Percentiles rank a stretch among this genome's conserved stretches.
Conservation (phyloP, 495 filamentous ascomycete species). For the Hamigera avellanea region DNA sequence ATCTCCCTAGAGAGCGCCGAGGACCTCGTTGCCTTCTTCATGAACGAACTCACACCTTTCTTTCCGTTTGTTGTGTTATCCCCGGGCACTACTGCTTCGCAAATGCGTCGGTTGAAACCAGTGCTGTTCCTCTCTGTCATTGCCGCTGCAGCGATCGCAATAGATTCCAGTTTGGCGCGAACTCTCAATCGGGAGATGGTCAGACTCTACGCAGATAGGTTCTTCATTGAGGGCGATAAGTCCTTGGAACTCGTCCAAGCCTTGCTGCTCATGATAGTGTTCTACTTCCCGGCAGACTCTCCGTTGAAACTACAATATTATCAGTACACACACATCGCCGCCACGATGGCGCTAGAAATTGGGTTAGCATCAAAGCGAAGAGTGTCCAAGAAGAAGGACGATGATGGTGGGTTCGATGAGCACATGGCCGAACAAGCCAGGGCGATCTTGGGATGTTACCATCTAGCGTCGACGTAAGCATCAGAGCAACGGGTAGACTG, state of each 20-base stretch:
- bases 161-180: constrained; percentile 29
- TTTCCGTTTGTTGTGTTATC: constrained; percentile 33
- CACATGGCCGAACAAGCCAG: constrained; percentile 30
- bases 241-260: constrained; percentile 42
- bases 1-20: constrained; percentile 32
- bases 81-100: constrained; percentile 21
- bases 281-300: constrained; percentile 37
- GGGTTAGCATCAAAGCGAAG: constrained; percentile 29
- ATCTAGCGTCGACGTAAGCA: constrained; percentile 32
- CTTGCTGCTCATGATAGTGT: constrained; percentile 34
- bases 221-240: constrained; percentile 39
- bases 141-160: constrained; percentile 31
- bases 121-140: constrained; percentile 39
- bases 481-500: neutral
- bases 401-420: constrained; percentile 16
- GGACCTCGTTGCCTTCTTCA: constrained; percentile 31
- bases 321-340: constrained; percentile 43
- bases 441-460: constrained; percentile 35
- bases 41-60: constrained; percentile 27
- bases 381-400: constrained; percentile 10
- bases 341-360: constrained; percentile 43
- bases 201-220: constrained; percentile 32
- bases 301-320: constrained; percentile 39
- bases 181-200: constrained; percentile 36
- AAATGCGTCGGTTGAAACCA: constrained; percentile 33